Evolutionary conservation across 2,329 filamentous ascomycete species (phyloP), one percentile per base, ranked within the genome.

Genomic region (Neurospora sp.): DNA sequence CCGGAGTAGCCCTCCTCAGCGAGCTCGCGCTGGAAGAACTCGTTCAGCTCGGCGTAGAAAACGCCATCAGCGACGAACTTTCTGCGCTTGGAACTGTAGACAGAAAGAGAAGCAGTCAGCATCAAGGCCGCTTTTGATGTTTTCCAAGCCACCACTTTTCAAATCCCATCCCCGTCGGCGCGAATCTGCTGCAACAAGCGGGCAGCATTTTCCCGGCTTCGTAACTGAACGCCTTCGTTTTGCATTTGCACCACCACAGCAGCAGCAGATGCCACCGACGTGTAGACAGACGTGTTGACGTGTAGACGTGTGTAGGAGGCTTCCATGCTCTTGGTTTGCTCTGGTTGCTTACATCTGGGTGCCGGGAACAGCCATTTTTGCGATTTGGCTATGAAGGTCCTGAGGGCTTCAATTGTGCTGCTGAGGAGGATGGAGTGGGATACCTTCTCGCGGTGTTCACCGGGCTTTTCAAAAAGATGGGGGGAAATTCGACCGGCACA

Each of bases 11-110:
- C 96, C 88, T 99, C 96, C 91, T 99, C 96, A 83, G 96, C 96
- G 83, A 99, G 89, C 88, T 99, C 96, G 85, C 96, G 95, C 90
- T 98, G 96, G 93, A 99, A 99, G 92, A 99, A 99, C 88, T 99
- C 96, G 91, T 99, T 99, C 85, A 99, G 88, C 88, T 99, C 96
- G 88, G 96, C 96, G 86, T 97, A 99, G 92, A 99, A 99, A 82
- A 99, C 96, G 91, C 96, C 96, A 86, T 99, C 96, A 78, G 91
- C 92, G 83, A 95, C 91, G 87, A 94, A 95, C 90, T 95, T 95
- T 89, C 92, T 92, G 85, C 91, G 86, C 91, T 95, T 95, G 84
- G 91, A 94, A 85, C 92, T 94, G 82, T 76, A 73, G 70, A 71
- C 46, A 66, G 66, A 69, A 69, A 71, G 57, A 71, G 67, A 68